Evolutionary conservation across 805 yeast species (phyloP).

Genomic region (Metschnikowia lachancei): DNA sequence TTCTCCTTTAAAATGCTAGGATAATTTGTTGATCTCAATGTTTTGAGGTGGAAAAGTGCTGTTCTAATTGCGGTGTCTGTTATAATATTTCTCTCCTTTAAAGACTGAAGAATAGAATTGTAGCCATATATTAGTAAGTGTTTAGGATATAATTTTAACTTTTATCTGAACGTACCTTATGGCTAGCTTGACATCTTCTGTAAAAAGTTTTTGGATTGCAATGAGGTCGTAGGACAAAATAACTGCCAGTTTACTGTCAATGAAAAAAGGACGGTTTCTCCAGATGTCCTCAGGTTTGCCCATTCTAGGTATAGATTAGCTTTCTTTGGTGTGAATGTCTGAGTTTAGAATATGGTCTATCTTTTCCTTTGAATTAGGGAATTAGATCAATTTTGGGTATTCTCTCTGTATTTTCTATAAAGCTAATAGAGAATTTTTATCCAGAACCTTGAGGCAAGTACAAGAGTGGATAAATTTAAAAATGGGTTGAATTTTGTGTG

Average conservation of each 20-base stretch:
- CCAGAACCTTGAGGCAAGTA: too few species aligned
- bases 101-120: constrained; percentile 1
- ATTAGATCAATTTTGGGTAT: too few species aligned
- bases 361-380: too few species aligned
- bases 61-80: constrained; percentile 8
- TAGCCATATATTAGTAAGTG: constrained; percentile 5
- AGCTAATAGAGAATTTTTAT: too few species aligned
- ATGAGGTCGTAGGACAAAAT: constrained; percentile 9
- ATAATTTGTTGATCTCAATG: constrained; percentile 3
- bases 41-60: constrained; percentile 6
- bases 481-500: too few species aligned
- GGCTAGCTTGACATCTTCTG: constrained; percentile 1
- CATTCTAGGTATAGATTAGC: not conserved
- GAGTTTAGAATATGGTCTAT: too few species aligned
- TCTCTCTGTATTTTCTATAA: too few species aligned
- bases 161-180: constrained; percentile 3
- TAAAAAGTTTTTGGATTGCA: constrained; percentile 2
- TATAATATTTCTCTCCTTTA: not conserved
- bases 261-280: constrained; percentile 4
- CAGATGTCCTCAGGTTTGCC: constrained; percentile 1
- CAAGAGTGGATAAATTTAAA: too few species aligned
- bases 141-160: too few species aligned
- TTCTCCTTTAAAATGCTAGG: not conserved
- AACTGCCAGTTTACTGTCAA: not conserved
- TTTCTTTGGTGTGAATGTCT: not conserved